phyloP scores from a whole-genome alignment of 352 stramenopile genomes.

The Phytophthora pinifolia region DNA sequence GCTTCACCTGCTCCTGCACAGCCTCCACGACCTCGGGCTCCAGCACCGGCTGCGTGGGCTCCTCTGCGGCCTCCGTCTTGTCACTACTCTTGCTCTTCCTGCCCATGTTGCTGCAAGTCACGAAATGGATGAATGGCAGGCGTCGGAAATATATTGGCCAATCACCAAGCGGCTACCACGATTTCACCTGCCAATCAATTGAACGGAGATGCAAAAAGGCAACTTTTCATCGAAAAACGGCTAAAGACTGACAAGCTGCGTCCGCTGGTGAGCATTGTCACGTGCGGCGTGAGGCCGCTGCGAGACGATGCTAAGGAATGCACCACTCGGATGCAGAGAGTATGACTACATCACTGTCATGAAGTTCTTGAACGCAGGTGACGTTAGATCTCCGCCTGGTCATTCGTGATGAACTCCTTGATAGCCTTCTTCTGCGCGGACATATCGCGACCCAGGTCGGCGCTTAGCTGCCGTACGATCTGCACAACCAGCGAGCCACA shows the following conservation, averaged over 20 bases:
- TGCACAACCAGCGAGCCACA: slow-evolving; percentile 13
- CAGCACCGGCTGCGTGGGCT: slow-evolving; percentile 8
- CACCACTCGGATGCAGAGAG: too few species aligned
- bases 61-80: slow-evolving; percentile 1
- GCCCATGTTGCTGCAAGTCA: slow-evolving; percentile 25
- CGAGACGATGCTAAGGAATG: too few species aligned
- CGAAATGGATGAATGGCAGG: slow-evolving; percentile 48
- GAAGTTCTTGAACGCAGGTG: too few species aligned
- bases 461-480: slow-evolving; percentile 74
- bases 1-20: slow-evolving; percentile 24
- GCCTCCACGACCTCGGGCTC: slow-evolving; percentile 23
- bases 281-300: too few species aligned
- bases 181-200: not conserved
- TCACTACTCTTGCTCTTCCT: slow-evolving; percentile 41
- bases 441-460: slow-evolving; percentile 67
- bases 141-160: slow-evolving; percentile 1
- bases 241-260: too few species aligned
- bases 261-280: too few species aligned
- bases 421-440: slow-evolving; percentile 75
- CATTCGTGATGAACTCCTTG: slow-evolving; percentile 75
- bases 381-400: slow-evolving; percentile 24
- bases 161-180: not conserved
- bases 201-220: too few species aligned
- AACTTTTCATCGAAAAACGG: too few species aligned
- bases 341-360: too few species aligned